Base-by-base conservation (phyloP, 768 basidiomycete genomes). In the Psilocybe cubensis region DNA sequence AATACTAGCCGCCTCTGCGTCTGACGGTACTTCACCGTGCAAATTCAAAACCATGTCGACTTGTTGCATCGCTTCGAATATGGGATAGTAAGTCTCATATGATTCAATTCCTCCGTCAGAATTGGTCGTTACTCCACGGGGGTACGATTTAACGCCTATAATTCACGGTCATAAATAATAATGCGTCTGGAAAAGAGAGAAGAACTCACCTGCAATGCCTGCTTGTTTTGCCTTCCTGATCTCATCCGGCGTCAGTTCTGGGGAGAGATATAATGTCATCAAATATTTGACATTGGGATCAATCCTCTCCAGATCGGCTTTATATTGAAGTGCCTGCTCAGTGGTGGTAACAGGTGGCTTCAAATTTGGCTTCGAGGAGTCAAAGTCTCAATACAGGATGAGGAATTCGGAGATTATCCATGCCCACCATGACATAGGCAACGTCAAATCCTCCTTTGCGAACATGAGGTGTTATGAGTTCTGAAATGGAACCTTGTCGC, bases 11-110 rank as follows among this genome's bases (percentile, higher is more conserved):
- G 79, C 74, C 41, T 73, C 62, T 3, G 86, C 71, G 62, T 95
- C 89, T n/a, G 95, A 96, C 10, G 97, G 96, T 20, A 98, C 84
- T 75, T 99, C 97, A 20, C 97, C 97, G 63, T 99, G 97, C 31
- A 99, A 80, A 74, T 98, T 98, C 41, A 99, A 81, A 18, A 98
- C 95, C 85, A 99, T 89, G 67, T 87, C 92, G 24, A 86, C 88
- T 67, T 92, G 87, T 75, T 98, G 87, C 96, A 98, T 98, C 33
- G 87, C 91, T 65, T 86, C 86, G 69, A 99, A 98, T 28, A 97
- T 84, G 18, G 91, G 89, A 72, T 98, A 97, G 70, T 96, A 99
- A 1, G 83, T 80, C 64, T 92, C 91, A 65, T 98, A 98, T 12
- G 93, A 93, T 71, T 98, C 96, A 62, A 98, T 96, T 6, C 97